Evolutionary conservation across 768 basidiomycete species (phyloP), one percentile per base, ranked within the genome.

Genomic region (Naganishia friedmannii): DNA sequence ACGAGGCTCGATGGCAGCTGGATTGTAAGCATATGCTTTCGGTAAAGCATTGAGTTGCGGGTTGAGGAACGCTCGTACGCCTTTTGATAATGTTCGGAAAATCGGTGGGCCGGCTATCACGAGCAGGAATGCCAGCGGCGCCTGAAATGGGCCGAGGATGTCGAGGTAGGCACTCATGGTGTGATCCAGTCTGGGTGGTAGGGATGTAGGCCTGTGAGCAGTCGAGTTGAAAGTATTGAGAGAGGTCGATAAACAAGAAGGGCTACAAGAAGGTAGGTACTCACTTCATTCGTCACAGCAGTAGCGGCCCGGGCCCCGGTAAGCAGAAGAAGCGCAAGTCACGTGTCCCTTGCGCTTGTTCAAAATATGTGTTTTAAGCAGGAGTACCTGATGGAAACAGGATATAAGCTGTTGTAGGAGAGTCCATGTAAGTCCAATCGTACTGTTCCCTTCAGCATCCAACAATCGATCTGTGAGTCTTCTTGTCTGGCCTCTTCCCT

Each of bases 51-150:
- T 68, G 23, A 42, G 45, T 32, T 45, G 21, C 6, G 68, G 70
- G 4, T 29, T 17, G 60, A 73, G 23, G 67, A 69, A 48, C 19
- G 26, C 26, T 46, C 73, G 29, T 6, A 73, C 2, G 13, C 74
- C 68, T 26, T n/a, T 63, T 19, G 60, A 23, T 45, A 63, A 26
- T 7, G 42, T 63, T 15, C 70, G 75, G 3, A 77, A 68, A 7
- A 77, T 55, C 15, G 74, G 54, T 3, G 77, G 76, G 10, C 75
- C 73, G 28, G 75, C 71, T 70, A 77, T 71, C 12, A 72, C 63
- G 26, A 73, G 39, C 12, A 75, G 37, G 5, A 77, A 56, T 0
- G 71, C 55, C 0, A 74, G 23, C 2, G 74, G 73, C 15, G 70
- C 70, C 70, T 78, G 74, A 45, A 71, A 72, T 21, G 72, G 45